A percentile compares a stretch with the other conserved stretches of the same genome.
Conservation (phyloP, 1,139 yeast species). For the Sugiyamaella xylanicola region DNA sequence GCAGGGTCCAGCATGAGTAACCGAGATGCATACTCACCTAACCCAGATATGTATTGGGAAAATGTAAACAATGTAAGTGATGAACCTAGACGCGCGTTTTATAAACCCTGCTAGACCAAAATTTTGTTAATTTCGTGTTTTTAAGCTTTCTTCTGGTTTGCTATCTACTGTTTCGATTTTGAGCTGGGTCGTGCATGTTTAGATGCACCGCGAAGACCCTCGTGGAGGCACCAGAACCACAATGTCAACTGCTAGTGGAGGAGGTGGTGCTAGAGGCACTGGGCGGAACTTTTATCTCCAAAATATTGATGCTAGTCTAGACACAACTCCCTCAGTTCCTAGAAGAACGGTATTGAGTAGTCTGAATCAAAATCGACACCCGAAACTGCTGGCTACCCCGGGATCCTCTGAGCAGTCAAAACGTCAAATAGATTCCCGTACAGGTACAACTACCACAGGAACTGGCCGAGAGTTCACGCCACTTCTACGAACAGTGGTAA, state of each 20-base stretch:
- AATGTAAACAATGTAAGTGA: constrained; percentile 13
- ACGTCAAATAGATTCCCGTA: not conserved
- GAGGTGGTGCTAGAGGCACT: constrained; percentile 1
- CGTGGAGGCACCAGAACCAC: not conserved
- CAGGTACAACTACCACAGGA: constrained; percentile 2
- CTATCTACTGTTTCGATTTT: not conserved
- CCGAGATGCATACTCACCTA: constrained; percentile 3
- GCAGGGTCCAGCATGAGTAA: not conserved
- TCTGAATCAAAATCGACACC: constrained; percentile 6
- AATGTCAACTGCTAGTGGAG: not conserved
- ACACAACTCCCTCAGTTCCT: constrained; percentile 17
- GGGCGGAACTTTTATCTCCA: constrained; percentile 5
- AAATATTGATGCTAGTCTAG: constrained; percentile 5
- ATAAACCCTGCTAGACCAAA: too few relatives aligned
- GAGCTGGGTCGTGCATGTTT: not conserved
- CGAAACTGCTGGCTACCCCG: constrained; percentile 19
- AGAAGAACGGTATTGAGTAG: constrained; percentile 7
- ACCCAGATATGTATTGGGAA: constrained; percentile 7
- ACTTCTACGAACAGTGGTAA: constrained; percentile 27
- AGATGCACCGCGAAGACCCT: constrained; percentile 9
- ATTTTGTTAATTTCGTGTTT: not conserved
- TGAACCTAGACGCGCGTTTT: constrained; percentile 2
- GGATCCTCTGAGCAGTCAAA: constrained; percentile 11
- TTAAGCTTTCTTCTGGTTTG: not conserved
- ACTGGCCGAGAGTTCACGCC: constrained; percentile 33